Base-by-base conservation (phyloP, 2,329 filamentous ascomycete species). In the Atkinsonella hypoxylon region DNA sequence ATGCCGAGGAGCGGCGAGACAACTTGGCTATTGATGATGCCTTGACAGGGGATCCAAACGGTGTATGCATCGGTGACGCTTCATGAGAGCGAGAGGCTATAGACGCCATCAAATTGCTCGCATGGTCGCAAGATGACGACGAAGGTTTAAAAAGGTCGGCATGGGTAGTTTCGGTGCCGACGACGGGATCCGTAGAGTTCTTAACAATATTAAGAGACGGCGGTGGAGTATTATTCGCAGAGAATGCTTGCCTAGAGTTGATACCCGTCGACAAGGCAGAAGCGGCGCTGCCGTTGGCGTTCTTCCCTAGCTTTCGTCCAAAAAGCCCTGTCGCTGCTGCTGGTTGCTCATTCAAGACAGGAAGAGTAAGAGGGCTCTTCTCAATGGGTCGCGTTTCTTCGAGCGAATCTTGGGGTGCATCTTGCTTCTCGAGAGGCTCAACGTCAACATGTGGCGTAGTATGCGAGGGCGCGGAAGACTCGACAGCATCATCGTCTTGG, bases 81-180 rank as follows among this genome's bases (percentile, higher is more conserved):
- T 77, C 72, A 36, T 78, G 74, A 1, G 83, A 79, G 17, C 78
- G 73, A 17, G 72, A 77, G n/a, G 84, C 81, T 39, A 87, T 71
- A 39, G 80, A 81, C 50, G 83, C 82, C 74, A 89, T 87, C 26
- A 77, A 73, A 56, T 72, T 78, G 20, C 76, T 73, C 22, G 84
- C 84, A 60, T 81, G 73, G 38, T 81, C 77, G 2, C 77, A 75
- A 5, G 75, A 73, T 32, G 76, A 77, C 1, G 71, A 73, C 4
- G 74, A 77, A 13, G 76, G 72, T 53, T 77, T 78, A 56, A 78
- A 77, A 12, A 81, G 73, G 53, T 89, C 83, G 18, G 81, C 80
- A 54, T 83, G 82, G 0, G 79, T 75, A 34, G 77, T 74, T 58
- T 89, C 83, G 1, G 82, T 81, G 31, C 78, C 81, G 7, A 90